These are phyloP conservation scores for Boletellus dicymbophilus DNA, from an alignment of 1,284 basidiomycete species.

Conservation along the genomic window DNA sequence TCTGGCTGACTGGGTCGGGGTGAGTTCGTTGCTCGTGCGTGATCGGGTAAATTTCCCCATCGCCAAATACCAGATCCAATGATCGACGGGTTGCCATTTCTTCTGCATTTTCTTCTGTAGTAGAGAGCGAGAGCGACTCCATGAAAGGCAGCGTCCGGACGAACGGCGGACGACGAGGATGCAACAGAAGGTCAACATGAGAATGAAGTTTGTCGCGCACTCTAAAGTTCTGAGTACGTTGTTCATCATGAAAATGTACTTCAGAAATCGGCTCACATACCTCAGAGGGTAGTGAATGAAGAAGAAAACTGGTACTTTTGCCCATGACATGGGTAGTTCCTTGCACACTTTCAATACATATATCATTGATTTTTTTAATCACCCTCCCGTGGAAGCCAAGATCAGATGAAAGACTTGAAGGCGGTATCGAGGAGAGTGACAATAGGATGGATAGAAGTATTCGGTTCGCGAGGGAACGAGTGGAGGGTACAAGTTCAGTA, in stretches of 20 bases:
- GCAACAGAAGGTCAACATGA: slow-evolving; percentile 64
- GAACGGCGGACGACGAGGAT: slow-evolving; percentile 76
- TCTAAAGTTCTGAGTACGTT: slow-evolving; percentile 14
- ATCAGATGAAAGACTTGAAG: slow-evolving; percentile 58
- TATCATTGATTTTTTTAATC: slow-evolving; percentile 43
- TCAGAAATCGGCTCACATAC: slow-evolving; percentile 18
- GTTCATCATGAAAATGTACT: background rate
- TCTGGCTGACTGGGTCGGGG: slow-evolving; percentile 3
- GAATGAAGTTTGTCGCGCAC: slow-evolving; percentile 32
- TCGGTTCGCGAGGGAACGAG: slow-evolving; percentile 60
- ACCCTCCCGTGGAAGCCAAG: slow-evolving; percentile 47
- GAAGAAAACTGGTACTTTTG: slow-evolving; percentile 56
- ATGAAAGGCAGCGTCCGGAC: slow-evolving; percentile 67
- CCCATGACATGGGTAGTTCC: slow-evolving; percentile 60
- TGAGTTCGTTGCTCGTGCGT: slow-evolving; percentile 1
- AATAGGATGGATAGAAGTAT: slow-evolving; percentile 59
- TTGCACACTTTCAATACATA: slow-evolving; percentile 49
- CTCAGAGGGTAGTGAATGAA: slow-evolving; percentile 37
- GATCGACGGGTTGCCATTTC: slow-evolving; percentile 48
- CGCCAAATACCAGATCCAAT: slow-evolving; percentile 36
- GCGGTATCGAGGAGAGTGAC: slow-evolving; percentile 54
- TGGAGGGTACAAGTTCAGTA: slow-evolving; percentile 48
- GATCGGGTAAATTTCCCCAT: background rate
- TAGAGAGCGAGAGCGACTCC: slow-evolving; percentile 60
- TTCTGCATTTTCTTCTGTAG: slow-evolving; percentile 61